Conservation (phyloP, 768 basidiomycete species). For the Suillus cothurnatus region DNA sequence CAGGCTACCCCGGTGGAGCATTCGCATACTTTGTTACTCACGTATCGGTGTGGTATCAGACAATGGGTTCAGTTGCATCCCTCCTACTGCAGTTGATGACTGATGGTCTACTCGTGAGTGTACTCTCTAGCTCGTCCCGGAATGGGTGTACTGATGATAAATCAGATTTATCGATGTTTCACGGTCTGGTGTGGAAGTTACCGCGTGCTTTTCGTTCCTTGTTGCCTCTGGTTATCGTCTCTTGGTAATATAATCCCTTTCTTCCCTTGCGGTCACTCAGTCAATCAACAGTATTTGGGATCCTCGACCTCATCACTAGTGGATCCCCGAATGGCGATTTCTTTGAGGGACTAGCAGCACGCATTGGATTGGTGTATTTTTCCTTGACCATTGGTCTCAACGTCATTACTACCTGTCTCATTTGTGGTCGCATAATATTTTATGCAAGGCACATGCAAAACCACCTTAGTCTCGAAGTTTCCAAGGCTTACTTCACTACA, state of each 20-base stretch:
- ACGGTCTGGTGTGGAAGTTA: conserved; percentile 32
- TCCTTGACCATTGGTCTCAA: conserved; percentile 17
- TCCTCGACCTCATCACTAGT: conserved; percentile 9
- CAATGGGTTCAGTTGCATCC: conserved; percentile 31
- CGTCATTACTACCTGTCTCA: conserved; percentile 12
- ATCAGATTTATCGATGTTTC: conserved; percentile 42
- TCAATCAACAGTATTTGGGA: conserved; percentile 9
- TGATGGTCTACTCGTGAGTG: conserved; percentile 41
- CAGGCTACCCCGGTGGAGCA: conserved; percentile 36
- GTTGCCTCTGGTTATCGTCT: conserved; percentile 24
- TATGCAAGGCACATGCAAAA: conserved; percentile 10
- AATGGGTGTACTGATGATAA: neutral
- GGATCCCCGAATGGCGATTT: conserved; percentile 14
- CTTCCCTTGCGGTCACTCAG: neutral
- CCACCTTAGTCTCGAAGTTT: conserved; percentile 3
- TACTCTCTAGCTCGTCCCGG: neutral
- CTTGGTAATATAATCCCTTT: conserved; percentile 21
- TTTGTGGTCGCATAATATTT: conserved; percentile 17
- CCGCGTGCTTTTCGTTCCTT: conserved; percentile 21
- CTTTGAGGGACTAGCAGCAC: conserved; percentile 13
- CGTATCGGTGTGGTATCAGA: conserved; percentile 31
- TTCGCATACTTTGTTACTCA: conserved; percentile 34
- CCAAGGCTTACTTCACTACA: conserved; percentile 11
- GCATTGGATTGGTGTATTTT: conserved; percentile 16
- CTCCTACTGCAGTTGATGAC: conserved; percentile 37